Percentiles rank a stretch among this genome's conserved stretches.
phyloP scores from a whole-genome alignment of 305 asterid species.

The Solanum chacoense region DNA sequence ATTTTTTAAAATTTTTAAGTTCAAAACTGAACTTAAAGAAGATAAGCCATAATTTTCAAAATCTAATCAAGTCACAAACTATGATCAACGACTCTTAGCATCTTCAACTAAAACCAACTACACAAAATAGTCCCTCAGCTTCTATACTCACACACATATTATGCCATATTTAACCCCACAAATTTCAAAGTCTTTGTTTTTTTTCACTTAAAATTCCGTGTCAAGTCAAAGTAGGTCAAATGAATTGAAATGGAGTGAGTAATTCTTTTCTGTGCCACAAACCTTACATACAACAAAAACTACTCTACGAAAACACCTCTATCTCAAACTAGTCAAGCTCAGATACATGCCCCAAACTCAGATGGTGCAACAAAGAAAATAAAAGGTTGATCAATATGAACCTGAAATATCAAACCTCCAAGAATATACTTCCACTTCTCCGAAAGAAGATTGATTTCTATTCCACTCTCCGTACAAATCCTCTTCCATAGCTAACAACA shows the following conservation, averaged over 20 bases:
- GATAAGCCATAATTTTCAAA: neutral
- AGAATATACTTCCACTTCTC: conserved; percentile 71
- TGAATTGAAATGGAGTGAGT: neutral
- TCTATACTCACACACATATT: neutral
- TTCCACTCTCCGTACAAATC: conserved; percentile 23
- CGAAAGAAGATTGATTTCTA: conserved; percentile 39
- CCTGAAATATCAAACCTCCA: conserved; percentile 83
- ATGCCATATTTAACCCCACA: neutral
- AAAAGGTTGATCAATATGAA: neutral
- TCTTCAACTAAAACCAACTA: neutral
- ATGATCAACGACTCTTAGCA: neutral
- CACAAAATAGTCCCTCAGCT: neutral
- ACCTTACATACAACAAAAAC: neutral
- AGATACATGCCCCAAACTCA: neutral
- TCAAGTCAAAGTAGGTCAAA: neutral
- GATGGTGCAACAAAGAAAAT: neutral
- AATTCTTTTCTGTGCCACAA: neutral
- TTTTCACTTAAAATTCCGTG: neutral
- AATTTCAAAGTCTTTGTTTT: neutral
- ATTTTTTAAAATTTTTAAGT: neutral
- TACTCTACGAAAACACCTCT: neutral
- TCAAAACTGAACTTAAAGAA: neutral
- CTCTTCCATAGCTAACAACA: conserved; percentile 34
- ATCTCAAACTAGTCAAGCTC: neutral
- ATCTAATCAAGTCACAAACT: neutral